These are phyloP conservation scores for Sporothrix brasiliensis DNA, from an alignment of 2,329 filamentous ascomycete genomes.

Conservation along the genomic window DNA sequence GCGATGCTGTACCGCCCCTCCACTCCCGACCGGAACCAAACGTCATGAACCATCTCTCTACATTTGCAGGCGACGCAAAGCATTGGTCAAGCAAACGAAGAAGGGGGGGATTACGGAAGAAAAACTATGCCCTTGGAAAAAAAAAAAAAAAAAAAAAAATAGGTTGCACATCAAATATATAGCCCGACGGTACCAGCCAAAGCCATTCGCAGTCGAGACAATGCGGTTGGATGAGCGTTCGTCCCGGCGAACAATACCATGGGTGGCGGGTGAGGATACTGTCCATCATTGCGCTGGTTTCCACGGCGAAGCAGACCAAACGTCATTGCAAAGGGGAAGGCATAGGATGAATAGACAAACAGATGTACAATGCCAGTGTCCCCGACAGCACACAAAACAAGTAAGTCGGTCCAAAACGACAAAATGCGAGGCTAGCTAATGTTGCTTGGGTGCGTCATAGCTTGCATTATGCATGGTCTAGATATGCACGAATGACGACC, in stretches of 20 bases:
- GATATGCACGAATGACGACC: neutral
- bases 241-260: slow-evolving; percentile 18
- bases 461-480: slow-evolving; percentile 1
- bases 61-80: neutral
- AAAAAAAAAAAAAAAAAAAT: neutral
- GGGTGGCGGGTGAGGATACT: neutral
- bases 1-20: neutral
- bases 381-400: neutral
- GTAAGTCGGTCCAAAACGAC: neutral
- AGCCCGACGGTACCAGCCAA: neutral
- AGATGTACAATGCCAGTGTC: neutral
- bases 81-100: neutral
- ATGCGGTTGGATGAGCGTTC: slow-evolving; percentile 21
- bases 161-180: neutral
- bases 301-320: neutral
- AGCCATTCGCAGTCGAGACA: slow-evolving; percentile 4
- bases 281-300: neutral
- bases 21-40: slow-evolving; percentile 3
- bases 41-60: neutral
- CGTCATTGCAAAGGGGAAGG: neutral
- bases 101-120: no score
- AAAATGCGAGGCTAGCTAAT: neutral
- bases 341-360: neutral
- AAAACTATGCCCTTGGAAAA: no score
- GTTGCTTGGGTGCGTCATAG: neutral